These are phyloP conservation scores for Talaromyces amestolkiae DNA, from an alignment of 2,329 filamentous ascomycete genomes.

Conservation along the genomic window DNA sequence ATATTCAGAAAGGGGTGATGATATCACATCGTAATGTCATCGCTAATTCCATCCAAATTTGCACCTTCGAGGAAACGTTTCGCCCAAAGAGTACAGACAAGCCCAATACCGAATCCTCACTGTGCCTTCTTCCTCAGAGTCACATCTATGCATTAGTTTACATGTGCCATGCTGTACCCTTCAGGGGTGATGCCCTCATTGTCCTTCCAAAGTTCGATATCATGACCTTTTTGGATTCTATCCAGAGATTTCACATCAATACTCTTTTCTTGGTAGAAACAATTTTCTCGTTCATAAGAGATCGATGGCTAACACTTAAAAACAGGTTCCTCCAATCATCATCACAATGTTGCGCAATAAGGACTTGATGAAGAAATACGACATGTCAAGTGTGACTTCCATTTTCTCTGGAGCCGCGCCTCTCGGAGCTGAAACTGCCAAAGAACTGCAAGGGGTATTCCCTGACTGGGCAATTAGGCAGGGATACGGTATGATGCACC, in stretches of 20 bases:
- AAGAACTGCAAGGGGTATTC: conserved; percentile 60
- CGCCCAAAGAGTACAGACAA: conserved; percentile 28
- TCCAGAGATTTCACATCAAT: conserved; percentile 68
- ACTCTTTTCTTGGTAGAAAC: conserved; percentile 61
- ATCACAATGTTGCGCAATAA: conserved; percentile 70
- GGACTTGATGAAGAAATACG: conserved; percentile 61
- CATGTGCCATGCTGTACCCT: conserved; percentile 63
- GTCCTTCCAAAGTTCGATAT: conserved; percentile 74
- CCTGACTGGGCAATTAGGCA: conserved; percentile 66
- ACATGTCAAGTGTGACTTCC: conserved; percentile 64
- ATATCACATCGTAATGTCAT: conserved; percentile 78
- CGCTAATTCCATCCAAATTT: conserved; percentile 67
- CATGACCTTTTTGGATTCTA: conserved; percentile 59
- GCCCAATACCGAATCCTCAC: conserved; percentile 55
- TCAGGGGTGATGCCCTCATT: conserved; percentile 70
- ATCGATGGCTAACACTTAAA: background rate
- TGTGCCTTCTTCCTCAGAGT: conserved; percentile 74
- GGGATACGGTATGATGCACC: conserved; percentile 59
- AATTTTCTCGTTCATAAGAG: background rate
- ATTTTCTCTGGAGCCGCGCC: conserved; percentile 78
- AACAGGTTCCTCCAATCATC: conserved; percentile 74
- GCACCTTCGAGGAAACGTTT: conserved; percentile 48
- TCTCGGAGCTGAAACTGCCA: conserved; percentile 68
- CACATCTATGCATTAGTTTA: conserved; percentile 79
- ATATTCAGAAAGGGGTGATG: conserved; percentile 72